Conservation (phyloP, 345 rosid genomes). For the Ricinus communis region DNA sequence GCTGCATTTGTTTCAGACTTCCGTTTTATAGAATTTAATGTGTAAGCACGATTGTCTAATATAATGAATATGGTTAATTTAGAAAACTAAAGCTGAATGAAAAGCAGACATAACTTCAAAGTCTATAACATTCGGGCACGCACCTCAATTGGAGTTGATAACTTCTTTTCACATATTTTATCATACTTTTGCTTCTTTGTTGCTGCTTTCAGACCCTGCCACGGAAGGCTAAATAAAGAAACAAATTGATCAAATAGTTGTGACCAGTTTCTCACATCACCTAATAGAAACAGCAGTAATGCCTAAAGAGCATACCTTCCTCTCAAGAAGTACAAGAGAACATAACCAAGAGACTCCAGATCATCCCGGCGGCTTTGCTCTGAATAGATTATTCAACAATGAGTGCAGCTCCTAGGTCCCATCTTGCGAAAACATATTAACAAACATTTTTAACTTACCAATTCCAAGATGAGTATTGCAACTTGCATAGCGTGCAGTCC, state of each 20-base stretch:
- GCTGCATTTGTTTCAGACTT: not conserved
- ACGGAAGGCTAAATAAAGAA: slow-evolving; percentile 10
- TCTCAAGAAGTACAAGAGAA: slow-evolving; percentile 55
- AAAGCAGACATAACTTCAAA: not conserved
- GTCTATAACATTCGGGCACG: not conserved
- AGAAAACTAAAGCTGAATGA: not conserved
- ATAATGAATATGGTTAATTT: not conserved
- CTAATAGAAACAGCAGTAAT: not conserved
- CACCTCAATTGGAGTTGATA: slow-evolving; percentile 14
- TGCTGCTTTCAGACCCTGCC: slow-evolving; percentile 14
- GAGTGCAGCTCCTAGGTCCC: not conserved
- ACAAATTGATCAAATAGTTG: not conserved
- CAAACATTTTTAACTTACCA: slow-evolving; percentile 44
- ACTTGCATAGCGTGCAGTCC: slow-evolving; percentile 96
- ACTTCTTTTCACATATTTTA: slow-evolving; percentile 13
- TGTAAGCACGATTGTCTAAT: not conserved
- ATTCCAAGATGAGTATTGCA: slow-evolving; percentile 99
- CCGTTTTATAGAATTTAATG: not conserved
- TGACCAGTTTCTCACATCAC: not conserved
- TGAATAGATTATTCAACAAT: slow-evolving; percentile 12
- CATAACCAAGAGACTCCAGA: slow-evolving; percentile 57
- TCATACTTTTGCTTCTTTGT: slow-evolving; percentile 13
- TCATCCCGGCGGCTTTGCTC: slow-evolving; percentile 61
- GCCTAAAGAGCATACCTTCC: slow-evolving; percentile 60
- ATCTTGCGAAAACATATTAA: not conserved